Evolutionary conservation across 2,329 filamentous ascomycete genomes (phyloP).

Genomic region (Trichoderma afroharzianum): DNA sequence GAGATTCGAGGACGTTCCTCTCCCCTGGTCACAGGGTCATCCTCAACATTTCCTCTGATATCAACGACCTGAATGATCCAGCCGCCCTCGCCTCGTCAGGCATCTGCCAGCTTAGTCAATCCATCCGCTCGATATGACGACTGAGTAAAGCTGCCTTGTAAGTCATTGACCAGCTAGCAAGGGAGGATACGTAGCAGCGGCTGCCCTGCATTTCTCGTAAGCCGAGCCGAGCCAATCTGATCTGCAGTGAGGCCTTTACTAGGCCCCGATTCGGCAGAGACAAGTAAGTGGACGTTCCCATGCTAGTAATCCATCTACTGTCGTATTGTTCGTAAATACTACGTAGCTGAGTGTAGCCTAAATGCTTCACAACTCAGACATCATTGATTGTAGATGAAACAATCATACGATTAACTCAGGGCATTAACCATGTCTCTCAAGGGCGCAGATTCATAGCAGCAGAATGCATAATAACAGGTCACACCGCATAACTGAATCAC

Average conservation of each 20-base stretch:
- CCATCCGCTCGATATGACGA: background rate
- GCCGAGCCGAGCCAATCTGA: background rate
- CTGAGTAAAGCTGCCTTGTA: conserved; percentile 12
- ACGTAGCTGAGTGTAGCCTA: background rate
- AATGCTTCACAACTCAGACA: background rate
- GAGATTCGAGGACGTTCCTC: background rate
- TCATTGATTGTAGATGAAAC: too few species aligned
- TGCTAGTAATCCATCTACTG: background rate
- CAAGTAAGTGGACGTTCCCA: background rate
- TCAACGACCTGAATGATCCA: background rate
- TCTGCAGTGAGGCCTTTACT: background rate
- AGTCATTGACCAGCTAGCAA: background rate
- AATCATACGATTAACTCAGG: background rate
- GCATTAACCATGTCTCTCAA: background rate
- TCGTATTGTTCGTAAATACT: background rate
- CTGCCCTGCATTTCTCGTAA: background rate
- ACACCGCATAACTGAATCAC: background rate
- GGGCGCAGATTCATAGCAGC: background rate
- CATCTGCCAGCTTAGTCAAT: conserved; percentile 10
- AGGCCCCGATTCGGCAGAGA: background rate
- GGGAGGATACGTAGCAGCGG: background rate
- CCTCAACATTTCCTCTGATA: background rate
- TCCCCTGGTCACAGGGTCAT: background rate
- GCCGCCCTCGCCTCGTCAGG: background rate
- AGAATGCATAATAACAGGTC: background rate